Evolutionary conservation across 371 early-diverging fungal species (phyloP), one percentile per base, ranked within the genome.

Genomic region (Mortierella sp.): DNA sequence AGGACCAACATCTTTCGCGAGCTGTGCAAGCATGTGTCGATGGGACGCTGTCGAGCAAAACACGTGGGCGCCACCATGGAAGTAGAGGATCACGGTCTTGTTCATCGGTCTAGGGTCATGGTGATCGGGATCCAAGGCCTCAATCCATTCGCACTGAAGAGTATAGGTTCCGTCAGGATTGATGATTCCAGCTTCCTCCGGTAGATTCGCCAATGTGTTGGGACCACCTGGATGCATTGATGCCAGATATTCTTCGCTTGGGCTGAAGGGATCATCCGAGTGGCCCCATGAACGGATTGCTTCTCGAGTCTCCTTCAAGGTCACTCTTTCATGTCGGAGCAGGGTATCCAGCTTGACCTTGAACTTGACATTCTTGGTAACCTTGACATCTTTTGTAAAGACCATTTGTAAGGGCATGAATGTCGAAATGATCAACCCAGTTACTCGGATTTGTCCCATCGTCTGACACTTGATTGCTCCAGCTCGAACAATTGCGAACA

Each of bases 101-200:
- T 58, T 65, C 14, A 49, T 21, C 3, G 71, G 71, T 28, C 63
- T 63, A 6, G 39, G 45, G 4, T 65, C 58, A 31, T 55, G 55
- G 22, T 56, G n/a, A 28, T 61, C 54, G 22, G 56, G 57, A 7
- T 50, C 57, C 0, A 54, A 19, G 14, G 61, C 54, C 45, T 65
- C 66, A 44, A 71, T 65, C 72, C 72, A 71, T 50, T 71, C 72
- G 12, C 72, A 65, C 6, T 49, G 25, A 9, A 71, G 47, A 6
- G 41, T 57, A 28, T 54, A 66, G 21, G 72, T 71, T 7, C 72
- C 72, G 57, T 71, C 72, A 7, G 46, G 45, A 25, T 62, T 50
- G 22, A 71, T 19, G 2, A 22, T 3, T 0, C 72, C 66, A 13
- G 65, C 72, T 19, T 71, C 72, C 21, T 71, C 72, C 0, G 72